Percentiles rank a stretch among this genome's conserved stretches.
Evolutionary conservation across 345 rosid species (phyloP).

Genomic region (Noccaea caerulescens): DNA sequence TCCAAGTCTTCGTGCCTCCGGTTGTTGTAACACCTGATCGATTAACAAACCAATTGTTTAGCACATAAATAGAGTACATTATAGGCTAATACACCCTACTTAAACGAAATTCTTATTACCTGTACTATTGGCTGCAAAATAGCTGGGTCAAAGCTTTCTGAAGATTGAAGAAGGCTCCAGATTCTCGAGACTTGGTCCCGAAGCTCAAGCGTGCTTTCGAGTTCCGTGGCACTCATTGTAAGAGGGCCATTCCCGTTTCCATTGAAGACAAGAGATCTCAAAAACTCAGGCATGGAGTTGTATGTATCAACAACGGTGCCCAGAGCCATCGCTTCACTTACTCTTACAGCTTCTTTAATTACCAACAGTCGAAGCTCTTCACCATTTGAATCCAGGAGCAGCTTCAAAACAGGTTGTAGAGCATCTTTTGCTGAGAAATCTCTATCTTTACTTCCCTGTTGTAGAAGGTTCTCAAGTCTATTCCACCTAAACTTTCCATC

Average conservation of each 20-base stretch:
- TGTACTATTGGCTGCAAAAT: conserved; percentile 78
- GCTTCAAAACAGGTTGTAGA: conserved; percentile 82
- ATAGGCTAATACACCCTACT: conserved; percentile 11
- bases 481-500: conserved; percentile 97
- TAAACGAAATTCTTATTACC: conserved; percentile 47
- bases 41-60: conserved; percentile 21
- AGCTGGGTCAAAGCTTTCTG: conserved; percentile 82
- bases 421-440: conserved; percentile 92
- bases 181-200: conserved; percentile 77
- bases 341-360: conserved; percentile 79
- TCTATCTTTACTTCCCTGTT: conserved; percentile 88
- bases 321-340: conserved; percentile 71
- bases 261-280: conserved; percentile 55
- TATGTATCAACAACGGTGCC: conserved; percentile 68
- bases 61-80: not conserved
- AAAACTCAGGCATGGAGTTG: conserved; percentile 62
- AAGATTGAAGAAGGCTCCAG: conserved; percentile 75
- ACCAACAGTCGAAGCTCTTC: conserved; percentile 80
- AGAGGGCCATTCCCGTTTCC: conserved; percentile 61
- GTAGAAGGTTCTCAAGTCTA: conserved; percentile 91
- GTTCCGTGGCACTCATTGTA: conserved; percentile 59
- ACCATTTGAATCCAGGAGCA: conserved; percentile 72
- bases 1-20: conserved; percentile 79
- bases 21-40: conserved; percentile 87
- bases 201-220: conserved; percentile 63